Evolutionary conservation across 1,284 basidiomycete species (phyloP), one percentile per base, ranked within the genome.

Genomic region (Cryptococcus sp.): DNA sequence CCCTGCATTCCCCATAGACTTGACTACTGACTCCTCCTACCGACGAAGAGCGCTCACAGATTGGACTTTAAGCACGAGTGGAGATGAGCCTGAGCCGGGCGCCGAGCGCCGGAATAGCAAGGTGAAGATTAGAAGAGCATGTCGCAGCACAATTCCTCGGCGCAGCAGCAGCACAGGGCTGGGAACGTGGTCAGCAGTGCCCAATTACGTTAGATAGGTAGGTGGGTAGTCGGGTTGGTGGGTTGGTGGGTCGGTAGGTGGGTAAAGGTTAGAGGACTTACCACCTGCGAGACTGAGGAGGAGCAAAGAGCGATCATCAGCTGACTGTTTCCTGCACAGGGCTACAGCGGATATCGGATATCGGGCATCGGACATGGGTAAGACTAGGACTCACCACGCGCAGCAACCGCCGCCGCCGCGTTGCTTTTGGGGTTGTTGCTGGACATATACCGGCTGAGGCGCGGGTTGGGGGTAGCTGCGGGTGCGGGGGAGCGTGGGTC

Each of bases 361-460:
- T 25, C 25, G n/a, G n/a, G n/a, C 27, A 30, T 5, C 10, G 30
- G 10, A 15, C 8, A 45, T n/a, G 8, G 11, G 5, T 2, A 45
- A 13, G 15, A 41, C 23, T 43, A 16, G 6, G 5, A 61, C 62
- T 52, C 46, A 70, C 62, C 67, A 69, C 27, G 67, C 69, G 46
- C 67, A 65, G 59, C 70, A 75, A 45, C 70, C 68, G 61, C 67
- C 69, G 30, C 66, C 66, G 52, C 62, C 60, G 38, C 64, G 62
- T 23, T 55, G 50, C 47, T 68, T 61, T 47, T 66, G 57, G 13
- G 65, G 70, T 39, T 64, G 72, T 46, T 70, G 68, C 59, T 77
- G 75, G 51, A 75, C 59, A 63, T 77, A 77, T 25, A 77, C 72
- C 38, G 56, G 75, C 57, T 77, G 75, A 54, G 75, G 75, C 58